Evolutionary conservation across 106 monocot species (phyloP), one percentile per base, ranked within the genome.

Genomic region (Platanthera guangdongensis): DNA sequence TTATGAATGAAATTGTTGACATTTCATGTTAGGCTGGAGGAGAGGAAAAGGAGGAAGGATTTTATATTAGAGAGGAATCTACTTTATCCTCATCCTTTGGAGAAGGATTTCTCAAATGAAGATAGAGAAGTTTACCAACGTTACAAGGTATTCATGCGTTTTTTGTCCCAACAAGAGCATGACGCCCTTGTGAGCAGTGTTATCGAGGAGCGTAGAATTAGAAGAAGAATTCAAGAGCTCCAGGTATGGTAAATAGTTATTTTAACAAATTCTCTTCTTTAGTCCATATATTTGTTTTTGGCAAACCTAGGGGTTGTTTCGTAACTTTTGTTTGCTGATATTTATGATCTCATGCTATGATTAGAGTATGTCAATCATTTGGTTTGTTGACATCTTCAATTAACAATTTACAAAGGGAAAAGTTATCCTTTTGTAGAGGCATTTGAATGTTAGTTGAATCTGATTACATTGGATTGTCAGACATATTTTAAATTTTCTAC

Each of bases 11-110:
- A 53, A 53, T 53, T 53, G 13, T 53, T 53, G 6, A 10, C 13
- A 53, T 53, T 68, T 51, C 11, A 50, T 72, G 47, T 14, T 81
- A 97, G 96, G 86, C 83, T 97, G 77, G 97, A 97, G 69, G 97
- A 97, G 79, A 91, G 97, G 83, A 97, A 89, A 71, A 73, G 89
- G 63, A 94, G 97, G 59, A 97, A 94, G 82, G 85, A 91, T 52
- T 97, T 97, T 77, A 89, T 97, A 81, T 65, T 97, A 64, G 94
- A 97, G 80, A 97, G 97, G 80, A 94, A 97, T 73, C 80, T 97
- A 77, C 89, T 97, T 77, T 92, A 91, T 82, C 94, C 97, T 22
- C 91, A 78, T 84, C 84, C 91, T 68, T 78, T 97, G 48, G 97
- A 91, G 75, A 94, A 85, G 88, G 97, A 97, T 45, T 80, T 97